Base-by-base conservation (phyloP, 2,329 filamentous ascomycete genomes). In the Alternaria sp. region DNA sequence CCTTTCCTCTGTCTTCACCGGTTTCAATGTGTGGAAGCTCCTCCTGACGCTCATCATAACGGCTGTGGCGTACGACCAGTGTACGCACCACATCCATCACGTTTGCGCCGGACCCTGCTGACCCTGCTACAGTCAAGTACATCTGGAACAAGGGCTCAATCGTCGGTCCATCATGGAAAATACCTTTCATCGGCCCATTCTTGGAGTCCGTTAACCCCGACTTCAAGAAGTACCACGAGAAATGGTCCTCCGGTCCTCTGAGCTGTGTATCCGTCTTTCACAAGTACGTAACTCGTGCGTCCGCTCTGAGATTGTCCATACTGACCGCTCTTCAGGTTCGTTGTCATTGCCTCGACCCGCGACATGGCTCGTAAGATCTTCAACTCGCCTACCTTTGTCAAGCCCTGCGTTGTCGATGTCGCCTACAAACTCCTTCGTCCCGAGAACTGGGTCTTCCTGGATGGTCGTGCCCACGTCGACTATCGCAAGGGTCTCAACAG, bases 231-330 rank as follows among this genome's bases (percentile, higher is more conserved):
- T 99, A 99, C 83, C 87, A 94, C 79, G 90, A 86, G 63, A 97
- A 98, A 85, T 99, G 95, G 95, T 80, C 86, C 72, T 97, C 93
- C 75, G 95, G 92, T 48, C 90, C 92, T 49, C 85, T 99, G 71
- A 97, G 94, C 85, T 99, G 95, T 77, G 95, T 99, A 64, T 97
- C 94, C 3, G 93, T 99, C 74, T 99, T 99, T 84, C 95, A 99
- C 88, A 99, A 98, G 93, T 97, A 87, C 16, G 71, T 28, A 48
- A 18, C 36, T 20, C 28, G 8, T 4, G 14, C n/a, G 54, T 54
- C 25, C 28, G 20, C 54, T 46, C 41, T 25, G 10, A 41, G 14
- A 10, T 5, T 55, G 40, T 46, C 22, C n/a, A 50, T 66, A 28
- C 69, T 74, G 20, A 75, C 59, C 11, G 7, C 57, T 30, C 59